Percentiles rank a stretch among this genome's conserved stretches.
phyloP scores from a whole-genome alignment of 768 basidiomycete species.

The Hemileccinum impolitum region DNA sequence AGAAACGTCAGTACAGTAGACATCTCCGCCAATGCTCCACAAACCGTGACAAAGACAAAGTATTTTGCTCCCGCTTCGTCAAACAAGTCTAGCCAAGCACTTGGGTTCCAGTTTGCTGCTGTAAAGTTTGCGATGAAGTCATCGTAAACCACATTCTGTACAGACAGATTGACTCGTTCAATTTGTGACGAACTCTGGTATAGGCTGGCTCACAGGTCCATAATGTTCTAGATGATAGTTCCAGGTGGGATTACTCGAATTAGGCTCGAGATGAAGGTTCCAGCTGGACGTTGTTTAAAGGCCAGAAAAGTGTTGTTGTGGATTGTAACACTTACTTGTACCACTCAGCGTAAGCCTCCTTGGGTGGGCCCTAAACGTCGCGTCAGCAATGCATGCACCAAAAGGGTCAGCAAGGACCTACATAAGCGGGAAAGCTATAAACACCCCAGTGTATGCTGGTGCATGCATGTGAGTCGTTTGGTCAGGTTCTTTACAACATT shows the following conservation, averaged over 20 bases:
- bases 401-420: constrained; percentile 4
- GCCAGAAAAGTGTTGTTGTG: neutral
- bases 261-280: constrained; percentile 35
- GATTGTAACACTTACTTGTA: constrained; percentile 40
- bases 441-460: constrained; percentile 48
- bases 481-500: neutral
- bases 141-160: constrained; percentile 49
- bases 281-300: constrained; percentile 26
- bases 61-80: constrained; percentile 58
- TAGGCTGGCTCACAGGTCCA: constrained; percentile 34
- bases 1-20: neutral
- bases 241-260: constrained; percentile 41
- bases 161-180: neutral
- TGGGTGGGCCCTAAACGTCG: constrained; percentile 34
- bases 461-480: too few species aligned
- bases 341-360: constrained; percentile 49
- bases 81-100: constrained; percentile 52
- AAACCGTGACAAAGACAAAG: constrained; percentile 52
- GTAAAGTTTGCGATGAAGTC: constrained; percentile 57
- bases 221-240: constrained; percentile 48
- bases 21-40: constrained; percentile 9
- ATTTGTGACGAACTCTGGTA: neutral
- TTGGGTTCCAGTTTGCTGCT: constrained; percentile 50
- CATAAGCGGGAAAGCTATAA: constrained; percentile 47
- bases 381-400: neutral